Percentiles rank a stretch among this genome's conserved stretches.
Evolutionary conservation across 2,329 filamentous ascomycete species (phyloP).

Genomic region (Calonectria leucothoes): DNA sequence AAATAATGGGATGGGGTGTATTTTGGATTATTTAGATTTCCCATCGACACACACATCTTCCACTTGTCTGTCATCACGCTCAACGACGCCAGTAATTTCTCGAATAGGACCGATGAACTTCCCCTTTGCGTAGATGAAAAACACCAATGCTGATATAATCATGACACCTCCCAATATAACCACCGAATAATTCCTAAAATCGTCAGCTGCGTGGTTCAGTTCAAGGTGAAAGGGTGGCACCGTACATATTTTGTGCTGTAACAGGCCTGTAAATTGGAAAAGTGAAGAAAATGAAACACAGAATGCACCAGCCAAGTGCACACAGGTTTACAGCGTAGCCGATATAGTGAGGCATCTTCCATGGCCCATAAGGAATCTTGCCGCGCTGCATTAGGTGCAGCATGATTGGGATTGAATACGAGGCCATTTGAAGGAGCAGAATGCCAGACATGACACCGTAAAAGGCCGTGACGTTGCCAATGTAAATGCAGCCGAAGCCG

Average conservation of each 20-base stretch:
- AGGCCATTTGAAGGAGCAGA: conserved; percentile 6
- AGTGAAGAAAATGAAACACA: not conserved
- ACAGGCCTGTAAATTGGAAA: not conserved
- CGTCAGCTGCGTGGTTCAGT: too few relatives aligned
- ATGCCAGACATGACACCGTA: conserved; percentile 13
- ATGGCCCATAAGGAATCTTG: conserved; percentile 1
- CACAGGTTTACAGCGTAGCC: not conserved
- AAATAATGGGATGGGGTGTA: too few relatives aligned
- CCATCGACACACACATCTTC: not conserved
- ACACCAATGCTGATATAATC: not conserved
- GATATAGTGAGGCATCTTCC: not conserved
- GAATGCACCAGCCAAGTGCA: conserved; percentile 3
- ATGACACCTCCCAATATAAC: not conserved
- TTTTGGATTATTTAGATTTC: not conserved
- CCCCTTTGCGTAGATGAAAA: not conserved
- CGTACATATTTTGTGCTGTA: not conserved
- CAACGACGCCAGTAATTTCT: not conserved
- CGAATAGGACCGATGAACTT: not conserved
- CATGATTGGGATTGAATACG: conserved; percentile 12
- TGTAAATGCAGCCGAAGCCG: conserved; percentile 1
- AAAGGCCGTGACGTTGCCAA: conserved; percentile 14
- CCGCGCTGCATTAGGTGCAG: conserved; percentile 7
- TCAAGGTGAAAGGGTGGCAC: not conserved
- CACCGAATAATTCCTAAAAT: not conserved
- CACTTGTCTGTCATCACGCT: not conserved